Evolutionary conservation across 345 rosid genomes (phyloP).

Genomic region (Laguncularia racemosa): DNA sequence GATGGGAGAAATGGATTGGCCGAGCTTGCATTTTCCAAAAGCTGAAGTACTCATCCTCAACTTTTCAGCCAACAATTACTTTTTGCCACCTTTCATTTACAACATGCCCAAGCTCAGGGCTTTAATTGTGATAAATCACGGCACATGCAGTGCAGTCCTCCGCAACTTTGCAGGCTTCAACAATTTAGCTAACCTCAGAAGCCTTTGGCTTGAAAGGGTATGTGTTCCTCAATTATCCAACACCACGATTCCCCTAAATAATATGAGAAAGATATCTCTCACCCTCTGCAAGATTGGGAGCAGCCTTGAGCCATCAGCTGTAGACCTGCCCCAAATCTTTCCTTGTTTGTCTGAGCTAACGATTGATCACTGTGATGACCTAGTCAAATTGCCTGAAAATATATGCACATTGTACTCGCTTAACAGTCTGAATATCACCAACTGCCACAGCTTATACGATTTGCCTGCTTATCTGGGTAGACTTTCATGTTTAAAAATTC

Average conservation of each 20-base stretch:
- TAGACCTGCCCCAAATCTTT: conserved; percentile 44
- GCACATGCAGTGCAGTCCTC: conserved; percentile 45
- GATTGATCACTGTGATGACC: conserved; percentile 78
- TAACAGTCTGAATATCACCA: conserved; percentile 59
- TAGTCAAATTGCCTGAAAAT: conserved; percentile 48
- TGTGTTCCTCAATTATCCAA: conserved; percentile 38
- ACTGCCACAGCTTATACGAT: conserved; percentile 64
- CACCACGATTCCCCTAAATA: conserved; percentile 33
- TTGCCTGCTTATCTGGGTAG: conserved; percentile 47
- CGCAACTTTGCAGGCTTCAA: conserved; percentile 46
- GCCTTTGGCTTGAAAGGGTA: conserved; percentile 87
- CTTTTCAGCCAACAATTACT: conserved; percentile 49
- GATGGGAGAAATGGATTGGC: conserved; percentile 86
- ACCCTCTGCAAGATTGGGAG: conserved; percentile 63
- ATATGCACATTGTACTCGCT: conserved; percentile 43
- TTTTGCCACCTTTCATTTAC: conserved; percentile 69
- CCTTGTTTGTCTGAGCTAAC: conserved; percentile 59
- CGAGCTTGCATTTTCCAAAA: conserved; percentile 66
- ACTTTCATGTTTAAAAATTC: conserved; percentile 37
- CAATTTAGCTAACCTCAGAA: conserved; percentile 43
- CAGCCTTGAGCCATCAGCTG: conserved; percentile 42
- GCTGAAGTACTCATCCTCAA: conserved; percentile 80
- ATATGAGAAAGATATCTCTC: conserved; percentile 54
- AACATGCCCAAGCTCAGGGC: conserved; percentile 76
- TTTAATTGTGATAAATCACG: conserved; percentile 54